Base-by-base conservation (phyloP, 2,329 filamentous ascomycete species). In the Ophiostoma ulmi region DNA sequence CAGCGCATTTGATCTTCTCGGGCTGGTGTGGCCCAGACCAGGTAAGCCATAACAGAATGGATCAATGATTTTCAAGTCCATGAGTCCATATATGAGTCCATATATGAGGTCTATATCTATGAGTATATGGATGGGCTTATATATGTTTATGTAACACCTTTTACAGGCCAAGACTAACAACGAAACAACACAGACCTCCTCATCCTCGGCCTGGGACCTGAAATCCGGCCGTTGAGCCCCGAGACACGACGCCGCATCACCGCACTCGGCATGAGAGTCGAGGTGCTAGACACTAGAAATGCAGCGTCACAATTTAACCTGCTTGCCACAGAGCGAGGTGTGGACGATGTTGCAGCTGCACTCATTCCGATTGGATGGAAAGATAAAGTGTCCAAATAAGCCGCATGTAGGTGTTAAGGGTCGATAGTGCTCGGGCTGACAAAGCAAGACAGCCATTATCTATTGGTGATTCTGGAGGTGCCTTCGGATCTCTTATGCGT, bases 221-320 rank as follows among this genome's bases (percentile, higher is more conserved):
- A 86, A 26, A 92, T 95, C 68, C 82, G 89, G 68, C 93, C 93
- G 0, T 80, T 98, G 8, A 92, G 91, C 70, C 91, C 91, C 0
- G 85, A 88, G 75, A 92, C 92, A 63, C 88, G 90, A 75, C 84
- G 84, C 72, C 84, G 88, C 75, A 88, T 99, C 71, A 90, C 90
- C 73, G 85, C 87, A 39, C 80, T 98, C 61, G 95, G 95, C 0
- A 91, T 98, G 75, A 85, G 92, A 71, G 84, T 98, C 5, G 95
- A 99, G 77, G 85, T 97, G 3, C 86, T 94, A 77, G 95, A 98
- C 80, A 98, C 95, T 41, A 85, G 93, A 73, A 98, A 98, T 80
- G 95, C 95, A 10, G 92, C 94, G 1, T 91, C 94, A 44, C 93
- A 97, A 79, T 99, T 95, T 80, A 99, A 99, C 78, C 79, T 99